These are phyloP conservation scores for Exophiala xenobiotica DNA, from an alignment of 2,329 filamentous ascomycete species.

Conservation along the genomic window DNA sequence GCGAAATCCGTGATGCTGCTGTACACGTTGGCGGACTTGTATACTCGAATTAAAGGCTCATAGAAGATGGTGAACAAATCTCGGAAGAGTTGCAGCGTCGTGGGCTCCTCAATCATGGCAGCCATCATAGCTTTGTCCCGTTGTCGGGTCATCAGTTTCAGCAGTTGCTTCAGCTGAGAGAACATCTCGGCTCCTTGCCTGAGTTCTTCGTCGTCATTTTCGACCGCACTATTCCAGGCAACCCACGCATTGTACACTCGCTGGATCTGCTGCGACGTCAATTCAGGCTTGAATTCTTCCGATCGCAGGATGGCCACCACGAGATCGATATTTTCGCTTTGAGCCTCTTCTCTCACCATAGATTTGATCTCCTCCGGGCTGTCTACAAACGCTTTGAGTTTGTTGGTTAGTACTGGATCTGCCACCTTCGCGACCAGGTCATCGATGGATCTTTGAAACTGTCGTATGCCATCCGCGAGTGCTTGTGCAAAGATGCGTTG, in stretches of 20 bases:
- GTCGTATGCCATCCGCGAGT: slow-evolving; percentile 82
- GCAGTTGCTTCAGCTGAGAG: slow-evolving; percentile 87
- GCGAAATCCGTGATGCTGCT: slow-evolving; percentile 96
- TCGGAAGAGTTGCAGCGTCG: slow-evolving; percentile 87
- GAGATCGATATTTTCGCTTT: slow-evolving; percentile 73
- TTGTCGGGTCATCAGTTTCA: slow-evolving; percentile 88
- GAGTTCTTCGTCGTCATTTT: slow-evolving; percentile 85
- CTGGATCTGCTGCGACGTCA: slow-evolving; percentile 73
- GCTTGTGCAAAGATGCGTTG: slow-evolving; percentile 94
- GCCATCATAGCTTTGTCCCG: slow-evolving; percentile 98
- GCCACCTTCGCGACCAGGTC: slow-evolving; percentile 72
- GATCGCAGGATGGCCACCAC: slow-evolving; percentile 82
- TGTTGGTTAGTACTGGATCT: slow-evolving; percentile 75
- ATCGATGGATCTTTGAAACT: slow-evolving; percentile 84
- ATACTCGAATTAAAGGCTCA: slow-evolving; percentile 92
- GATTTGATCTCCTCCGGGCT: slow-evolving; percentile 73
- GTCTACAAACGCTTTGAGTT: slow-evolving; percentile 77
- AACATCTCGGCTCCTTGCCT: slow-evolving; percentile 88
- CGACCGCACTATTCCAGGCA: slow-evolving; percentile 91
- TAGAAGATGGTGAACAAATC: slow-evolving; percentile 99
- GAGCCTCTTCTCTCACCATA: slow-evolving; percentile 70
- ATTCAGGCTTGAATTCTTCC: slow-evolving; percentile 69
- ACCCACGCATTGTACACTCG: slow-evolving; percentile 92
- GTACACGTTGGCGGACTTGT: slow-evolving; percentile 98
- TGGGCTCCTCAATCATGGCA: slow-evolving; percentile 88